phyloP scores from a whole-genome alignment of 495 filamentous ascomycete species.

The Polyplosphaeria fusca region DNA sequence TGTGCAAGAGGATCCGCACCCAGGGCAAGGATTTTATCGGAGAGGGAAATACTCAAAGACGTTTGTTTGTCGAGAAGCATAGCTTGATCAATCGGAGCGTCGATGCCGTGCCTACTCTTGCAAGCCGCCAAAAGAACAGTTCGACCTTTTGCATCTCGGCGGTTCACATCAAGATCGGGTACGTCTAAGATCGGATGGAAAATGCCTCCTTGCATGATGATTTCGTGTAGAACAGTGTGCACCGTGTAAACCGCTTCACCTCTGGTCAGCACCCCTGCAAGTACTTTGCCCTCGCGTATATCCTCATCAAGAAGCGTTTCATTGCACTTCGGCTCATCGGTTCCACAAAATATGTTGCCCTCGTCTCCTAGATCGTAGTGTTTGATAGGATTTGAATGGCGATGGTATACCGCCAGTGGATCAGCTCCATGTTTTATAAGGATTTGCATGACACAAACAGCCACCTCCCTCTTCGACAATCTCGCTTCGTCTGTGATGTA shows the following conservation, averaged over 20 bases:
- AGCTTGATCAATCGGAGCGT: not conserved
- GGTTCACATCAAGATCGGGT: not conserved
- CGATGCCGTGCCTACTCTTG: not conserved
- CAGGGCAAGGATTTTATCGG: not conserved
- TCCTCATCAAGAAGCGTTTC: not conserved
- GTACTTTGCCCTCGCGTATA: not conserved
- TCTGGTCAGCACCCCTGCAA: not conserved
- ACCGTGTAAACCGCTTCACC: not conserved
- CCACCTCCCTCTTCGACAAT: not conserved
- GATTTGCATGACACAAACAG: not conserved
- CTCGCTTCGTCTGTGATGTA: not conserved
- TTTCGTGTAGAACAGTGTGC: slow-evolving; percentile 2
- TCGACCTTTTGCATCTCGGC: not conserved
- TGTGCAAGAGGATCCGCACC: not conserved
- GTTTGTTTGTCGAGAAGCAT: too few species aligned
- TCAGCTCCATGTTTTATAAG: not conserved
- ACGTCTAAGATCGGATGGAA: not conserved
- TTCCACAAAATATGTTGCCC: too few species aligned
- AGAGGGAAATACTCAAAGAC: not conserved
- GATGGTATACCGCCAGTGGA: not conserved
- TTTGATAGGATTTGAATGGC: too few species aligned
- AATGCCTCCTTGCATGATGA: not conserved
- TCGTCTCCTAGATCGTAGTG: too few species aligned
- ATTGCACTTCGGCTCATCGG: too few species aligned
- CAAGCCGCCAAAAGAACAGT: not conserved